phyloP scores from a whole-genome alignment of 192 early-diverging fungal genomes.

The Entomortierella parvispora region DNA sequence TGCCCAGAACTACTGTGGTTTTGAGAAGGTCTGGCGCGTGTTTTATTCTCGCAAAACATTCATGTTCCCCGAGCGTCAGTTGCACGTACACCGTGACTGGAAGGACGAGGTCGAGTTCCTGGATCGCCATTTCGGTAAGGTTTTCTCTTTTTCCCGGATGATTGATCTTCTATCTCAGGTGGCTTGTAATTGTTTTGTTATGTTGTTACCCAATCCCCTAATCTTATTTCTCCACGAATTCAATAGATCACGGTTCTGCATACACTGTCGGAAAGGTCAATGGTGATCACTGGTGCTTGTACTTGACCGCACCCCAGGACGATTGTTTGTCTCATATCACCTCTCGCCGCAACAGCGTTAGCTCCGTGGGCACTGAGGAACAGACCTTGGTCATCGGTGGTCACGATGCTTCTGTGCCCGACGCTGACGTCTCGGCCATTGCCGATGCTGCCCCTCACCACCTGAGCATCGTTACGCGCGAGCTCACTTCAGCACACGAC shows the following conservation, averaged over 20 bases:
- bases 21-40: constrained; percentile 77
- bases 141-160: background rate
- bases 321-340: constrained; percentile 53
- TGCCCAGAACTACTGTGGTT: constrained; percentile 69
- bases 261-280: constrained; percentile 95
- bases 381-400: constrained; percentile 28
- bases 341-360: constrained; percentile 44
- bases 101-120: constrained; percentile 86
- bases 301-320: constrained; percentile 79
- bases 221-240: background rate
- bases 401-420: constrained; percentile 1
- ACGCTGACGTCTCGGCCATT: no score
- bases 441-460: constrained; percentile 1
- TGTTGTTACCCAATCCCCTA: background rate
- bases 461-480: constrained; percentile 35
- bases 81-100: constrained; percentile 90
- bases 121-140: constrained; percentile 70
- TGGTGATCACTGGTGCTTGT: constrained; percentile 97
- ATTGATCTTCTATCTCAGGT: background rate
- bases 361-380: constrained; percentile 23
- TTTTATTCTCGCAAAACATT: constrained; percentile 98
- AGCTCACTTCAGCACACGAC: constrained; percentile 11
- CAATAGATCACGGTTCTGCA: constrained; percentile 73
- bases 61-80: constrained; percentile 94
- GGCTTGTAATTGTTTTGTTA: background rate